Evolutionary conservation across 2,329 filamentous ascomycete genomes (phyloP).

Genomic region (Nothophoma quercina): DNA sequence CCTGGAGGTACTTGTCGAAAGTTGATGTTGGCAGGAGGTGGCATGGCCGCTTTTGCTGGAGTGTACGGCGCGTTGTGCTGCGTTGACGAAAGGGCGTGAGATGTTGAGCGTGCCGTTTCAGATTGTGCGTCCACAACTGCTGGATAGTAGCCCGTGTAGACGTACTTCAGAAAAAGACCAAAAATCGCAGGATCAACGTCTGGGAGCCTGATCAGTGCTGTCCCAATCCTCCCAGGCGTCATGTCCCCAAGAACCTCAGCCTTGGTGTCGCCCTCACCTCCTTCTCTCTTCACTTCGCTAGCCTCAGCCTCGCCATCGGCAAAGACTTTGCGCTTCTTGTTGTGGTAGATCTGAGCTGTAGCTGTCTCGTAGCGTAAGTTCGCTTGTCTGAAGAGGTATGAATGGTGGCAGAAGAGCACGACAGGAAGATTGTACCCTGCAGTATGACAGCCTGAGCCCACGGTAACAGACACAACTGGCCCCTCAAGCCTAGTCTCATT

Average conservation of each 20-base stretch:
- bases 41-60: not conserved
- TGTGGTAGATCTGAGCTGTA: not conserved
- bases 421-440: conserved; percentile 18
- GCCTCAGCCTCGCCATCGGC: not conserved
- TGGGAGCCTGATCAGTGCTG: conserved; percentile 1
- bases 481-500: conserved; percentile 19
- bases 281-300: not conserved
- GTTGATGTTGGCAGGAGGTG: not conserved
- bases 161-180: conserved; percentile 31
- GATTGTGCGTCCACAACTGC: conserved; percentile 10
- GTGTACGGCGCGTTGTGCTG: not conserved
- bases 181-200: conserved; percentile 24
- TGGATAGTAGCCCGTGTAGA: conserved; percentile 30
- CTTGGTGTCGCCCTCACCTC: not conserved
- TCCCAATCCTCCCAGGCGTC: not conserved
- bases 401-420: conserved; percentile 19
- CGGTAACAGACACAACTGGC: conserved; percentile 3
- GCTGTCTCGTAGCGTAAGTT: not conserved
- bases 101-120: not conserved
- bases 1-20: not conserved
- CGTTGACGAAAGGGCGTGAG: not conserved
- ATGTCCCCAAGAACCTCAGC: too few relatives aligned
- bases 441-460: conserved; percentile 4
- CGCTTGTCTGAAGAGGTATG: conserved; percentile 13
- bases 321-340: conserved; percentile 24